phyloP scores from a whole-genome alignment of 2,329 filamentous ascomycete species.

The Fusarium tricinctum region DNA sequence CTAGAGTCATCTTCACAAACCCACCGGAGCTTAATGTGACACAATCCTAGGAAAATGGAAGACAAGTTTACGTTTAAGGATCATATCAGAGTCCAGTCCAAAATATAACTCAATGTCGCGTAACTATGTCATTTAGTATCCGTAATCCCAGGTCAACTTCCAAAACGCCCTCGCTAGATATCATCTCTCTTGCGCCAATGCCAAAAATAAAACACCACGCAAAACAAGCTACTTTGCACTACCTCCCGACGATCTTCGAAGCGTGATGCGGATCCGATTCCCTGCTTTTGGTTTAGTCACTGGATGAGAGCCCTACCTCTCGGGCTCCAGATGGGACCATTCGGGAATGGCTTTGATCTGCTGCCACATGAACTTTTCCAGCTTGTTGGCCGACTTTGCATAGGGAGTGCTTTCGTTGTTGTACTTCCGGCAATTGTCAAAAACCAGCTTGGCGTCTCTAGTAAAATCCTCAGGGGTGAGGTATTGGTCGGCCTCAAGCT shows the following conservation, averaged over 20 bases:
- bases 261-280: conserved; percentile 26
- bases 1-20: background rate
- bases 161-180: conserved; percentile 44
- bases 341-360: conserved; percentile 93
- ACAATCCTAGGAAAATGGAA: background rate
- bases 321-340: conserved; percentile 78
- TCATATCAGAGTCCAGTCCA: background rate
- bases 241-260: conserved; percentile 5
- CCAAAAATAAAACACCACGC: background rate
- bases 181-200: background rate
- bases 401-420: conserved; percentile 97
- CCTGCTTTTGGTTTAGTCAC: conserved; percentile 17
- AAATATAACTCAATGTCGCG: background rate
- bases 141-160: conserved; percentile 6
- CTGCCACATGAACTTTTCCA: conserved; percentile 95
- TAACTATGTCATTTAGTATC: conserved; percentile 10
- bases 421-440: conserved; percentile 95
- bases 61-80: background rate
- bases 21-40: background rate
- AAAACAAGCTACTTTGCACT: conserved; percentile 4
- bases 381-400: conserved; percentile 92
- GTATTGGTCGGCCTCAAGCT: conserved; percentile 94
- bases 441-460: conserved; percentile 88
- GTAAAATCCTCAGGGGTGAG: conserved; percentile 92
- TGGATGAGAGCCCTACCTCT: conserved; percentile 54